Conservation (phyloP, 2,329 filamentous ascomycete genomes). For the Hypoxylon sp. region DNA sequence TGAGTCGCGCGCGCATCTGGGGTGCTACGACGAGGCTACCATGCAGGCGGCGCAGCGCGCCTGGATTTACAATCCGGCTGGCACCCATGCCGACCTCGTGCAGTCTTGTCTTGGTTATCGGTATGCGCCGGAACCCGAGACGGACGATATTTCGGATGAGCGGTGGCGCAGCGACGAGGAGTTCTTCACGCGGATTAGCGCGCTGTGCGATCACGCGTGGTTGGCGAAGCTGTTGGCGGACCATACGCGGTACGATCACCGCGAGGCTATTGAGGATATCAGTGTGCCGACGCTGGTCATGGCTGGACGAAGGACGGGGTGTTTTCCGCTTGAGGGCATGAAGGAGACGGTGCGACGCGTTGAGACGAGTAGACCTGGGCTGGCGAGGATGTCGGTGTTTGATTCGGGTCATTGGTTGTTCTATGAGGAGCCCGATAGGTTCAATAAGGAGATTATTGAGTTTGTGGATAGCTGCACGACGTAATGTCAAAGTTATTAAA, state of each 20-base stretch:
- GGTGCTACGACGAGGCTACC: conserved; percentile 57
- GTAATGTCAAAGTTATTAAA: not conserved
- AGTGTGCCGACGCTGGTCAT: conserved; percentile 54
- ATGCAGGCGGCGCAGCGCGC: conserved; percentile 61
- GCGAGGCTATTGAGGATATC: conserved; percentile 56
- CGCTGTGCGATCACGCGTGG: conserved; percentile 55
- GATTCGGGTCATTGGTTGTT: conserved; percentile 59
- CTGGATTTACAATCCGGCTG: conserved; percentile 60
- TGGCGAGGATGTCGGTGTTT: conserved; percentile 52
- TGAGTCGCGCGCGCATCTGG: conserved; percentile 50
- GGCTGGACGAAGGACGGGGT: conserved; percentile 55
- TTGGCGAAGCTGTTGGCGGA: conserved; percentile 56
- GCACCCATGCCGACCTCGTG: conserved; percentile 52
- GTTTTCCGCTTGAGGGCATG: conserved; percentile 57
- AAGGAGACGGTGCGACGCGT: conserved; percentile 54
- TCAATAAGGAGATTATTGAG: conserved; percentile 53
- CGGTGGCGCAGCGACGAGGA: conserved; percentile 50
- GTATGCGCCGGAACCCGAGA: conserved; percentile 42
- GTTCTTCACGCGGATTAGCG: conserved; percentile 55
- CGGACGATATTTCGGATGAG: conserved; percentile 47
- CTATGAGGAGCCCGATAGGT: conserved; percentile 56
- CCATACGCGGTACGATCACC: conserved; percentile 59
- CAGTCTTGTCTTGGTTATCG: conserved; percentile 56
- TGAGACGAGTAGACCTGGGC: conserved; percentile 41
- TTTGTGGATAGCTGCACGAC: conserved; percentile 47